These are phyloP conservation scores for Lactarius trivialis DNA, from an alignment of 768 basidiomycete species.

Conservation along the genomic window DNA sequence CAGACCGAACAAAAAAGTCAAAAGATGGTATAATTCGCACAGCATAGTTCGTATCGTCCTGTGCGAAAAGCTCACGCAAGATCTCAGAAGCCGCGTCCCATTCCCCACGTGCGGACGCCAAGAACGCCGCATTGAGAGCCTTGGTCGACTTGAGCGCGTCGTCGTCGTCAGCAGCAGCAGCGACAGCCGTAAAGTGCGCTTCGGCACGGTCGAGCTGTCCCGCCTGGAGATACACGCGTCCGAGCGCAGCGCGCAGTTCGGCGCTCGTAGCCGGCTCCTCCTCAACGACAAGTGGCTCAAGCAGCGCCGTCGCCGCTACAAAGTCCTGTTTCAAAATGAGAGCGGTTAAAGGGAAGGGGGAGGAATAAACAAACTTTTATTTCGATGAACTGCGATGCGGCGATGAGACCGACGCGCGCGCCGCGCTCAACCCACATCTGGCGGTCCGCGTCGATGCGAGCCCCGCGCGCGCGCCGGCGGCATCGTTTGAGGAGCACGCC, in stretches of 20 bases:
- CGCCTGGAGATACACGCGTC: conserved; percentile 66
- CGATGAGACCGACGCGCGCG: conserved; percentile 65
- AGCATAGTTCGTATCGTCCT: conserved; percentile 32
- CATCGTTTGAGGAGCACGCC: conserved; percentile 56
- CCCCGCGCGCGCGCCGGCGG: conserved; percentile 39
- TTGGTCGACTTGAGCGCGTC: conserved; percentile 36
- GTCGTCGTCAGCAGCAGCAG: conserved; percentile 31
- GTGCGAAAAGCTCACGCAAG: conserved; percentile 40
- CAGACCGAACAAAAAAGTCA: not conserved
- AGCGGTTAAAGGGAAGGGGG: not conserved
- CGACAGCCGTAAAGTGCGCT: conserved; percentile 50
- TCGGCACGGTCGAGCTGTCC: conserved; percentile 58
- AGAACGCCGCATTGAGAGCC: conserved; percentile 58
- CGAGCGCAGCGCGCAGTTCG: conserved; percentile 61
- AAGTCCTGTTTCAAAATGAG: conserved; percentile 45
- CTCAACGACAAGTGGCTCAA: conserved; percentile 54
- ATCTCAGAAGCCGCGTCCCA: conserved; percentile 49
- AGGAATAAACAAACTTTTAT: conserved; percentile 83
- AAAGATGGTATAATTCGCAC: not conserved
- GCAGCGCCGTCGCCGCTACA: conserved; percentile 56
- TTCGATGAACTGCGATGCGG: conserved; percentile 77
- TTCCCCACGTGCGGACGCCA: conserved; percentile 64
- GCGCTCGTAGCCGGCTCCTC: conserved; percentile 32
- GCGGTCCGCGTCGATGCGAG: conserved; percentile 24
- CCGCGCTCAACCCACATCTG: conserved; percentile 81